Conservation (phyloP, 179 eudicot species). For the Camellia oleifera region DNA sequence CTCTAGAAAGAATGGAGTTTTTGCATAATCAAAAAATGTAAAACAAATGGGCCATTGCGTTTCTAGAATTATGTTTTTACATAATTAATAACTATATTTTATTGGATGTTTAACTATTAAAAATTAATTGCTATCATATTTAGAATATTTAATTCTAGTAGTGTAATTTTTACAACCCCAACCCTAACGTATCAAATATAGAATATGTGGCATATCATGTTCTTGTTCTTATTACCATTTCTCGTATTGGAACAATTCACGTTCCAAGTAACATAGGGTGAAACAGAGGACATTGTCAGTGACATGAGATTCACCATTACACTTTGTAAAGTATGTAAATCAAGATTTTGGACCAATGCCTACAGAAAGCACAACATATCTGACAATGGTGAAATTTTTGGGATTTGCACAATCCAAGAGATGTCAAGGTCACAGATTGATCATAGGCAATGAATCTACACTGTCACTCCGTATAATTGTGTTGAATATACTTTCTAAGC, state of each 20-base stretch:
- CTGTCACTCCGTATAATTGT: neutral
- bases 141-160: neutral
- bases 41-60: no score
- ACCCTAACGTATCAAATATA: neutral
- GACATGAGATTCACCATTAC: neutral
- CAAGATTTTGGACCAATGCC: neutral
- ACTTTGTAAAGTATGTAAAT: neutral
- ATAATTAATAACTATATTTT: no score
- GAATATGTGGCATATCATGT: no score
- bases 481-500: neutral
- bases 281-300: neutral
- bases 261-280: no score
- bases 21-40: no score
- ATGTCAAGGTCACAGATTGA: neutral
- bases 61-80: no score
- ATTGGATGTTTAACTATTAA: no score
- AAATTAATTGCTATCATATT: no score
- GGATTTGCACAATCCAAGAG: neutral
- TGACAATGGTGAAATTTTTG: neutral
- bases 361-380: neutral
- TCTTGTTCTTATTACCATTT: no score
- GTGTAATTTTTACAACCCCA: neutral
- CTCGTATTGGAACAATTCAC: no score
- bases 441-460: neutral
- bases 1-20: no score